A percentile compares a stretch with the other conserved stretches of the same genome.
phyloP scores from a whole-genome alignment of 257 asterid genomes.

The Nicotiana otophora region DNA sequence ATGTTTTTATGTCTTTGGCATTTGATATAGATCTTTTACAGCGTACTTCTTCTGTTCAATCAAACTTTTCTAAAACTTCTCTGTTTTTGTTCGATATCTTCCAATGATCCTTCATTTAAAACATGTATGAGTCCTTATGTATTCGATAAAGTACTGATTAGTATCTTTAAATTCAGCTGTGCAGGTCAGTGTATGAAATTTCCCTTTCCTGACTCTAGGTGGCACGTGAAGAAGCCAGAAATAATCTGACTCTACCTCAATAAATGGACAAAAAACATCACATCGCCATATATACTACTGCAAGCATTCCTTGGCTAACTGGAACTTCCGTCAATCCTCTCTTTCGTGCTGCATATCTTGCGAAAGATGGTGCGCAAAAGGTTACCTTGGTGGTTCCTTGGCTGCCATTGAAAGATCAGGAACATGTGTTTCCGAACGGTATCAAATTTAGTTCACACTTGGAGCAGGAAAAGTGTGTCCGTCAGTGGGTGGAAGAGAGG shows the following conservation, averaged over 20 bases:
- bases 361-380: conserved; percentile 51
- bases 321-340: conserved; percentile 97
- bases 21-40: not conserved
- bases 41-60: not conserved
- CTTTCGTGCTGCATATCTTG: conserved; percentile 93
- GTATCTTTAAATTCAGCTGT: not conserved
- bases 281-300: conserved; percentile 90
- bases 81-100: not conserved
- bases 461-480: conserved; percentile 82
- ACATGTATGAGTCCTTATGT: not conserved
- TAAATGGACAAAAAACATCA: conserved; percentile 35
- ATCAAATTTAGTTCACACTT: conserved; percentile 58
- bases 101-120: not conserved
- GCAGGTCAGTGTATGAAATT: not conserved
- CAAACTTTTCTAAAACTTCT: not conserved
- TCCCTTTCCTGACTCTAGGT: not conserved
- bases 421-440: conserved; percentile 68
- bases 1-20: not conserved
- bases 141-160: not conserved
- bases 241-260: conserved; percentile 1
- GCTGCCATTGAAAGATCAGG: conserved; percentile 77
- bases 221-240: conserved; percentile 10
- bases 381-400: conserved; percentile 92
- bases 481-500: conserved; percentile 83
- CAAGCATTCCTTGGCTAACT: conserved; percentile 98